Evolutionary conservation across 225 moss, liverwort and hornwort genomes (phyloP), one percentile per base, ranked within the genome.

Genomic region (Marchantia paleacea): DNA sequence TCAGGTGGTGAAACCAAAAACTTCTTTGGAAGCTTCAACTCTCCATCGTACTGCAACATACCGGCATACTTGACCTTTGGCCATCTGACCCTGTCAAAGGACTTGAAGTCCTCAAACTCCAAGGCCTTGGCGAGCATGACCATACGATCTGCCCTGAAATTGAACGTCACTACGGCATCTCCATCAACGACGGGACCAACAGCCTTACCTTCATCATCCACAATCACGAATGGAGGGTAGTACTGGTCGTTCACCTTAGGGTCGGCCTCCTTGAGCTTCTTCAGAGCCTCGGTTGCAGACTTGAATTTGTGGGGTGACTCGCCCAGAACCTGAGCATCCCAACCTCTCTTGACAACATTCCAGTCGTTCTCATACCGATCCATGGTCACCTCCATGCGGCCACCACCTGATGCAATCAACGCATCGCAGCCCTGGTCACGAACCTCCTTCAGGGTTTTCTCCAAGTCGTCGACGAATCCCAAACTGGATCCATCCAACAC

Each of bases 331-430:
- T 99, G 97, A 58, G 97, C 95, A 75, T 99, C 85, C 97, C 97
- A 99, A n/a, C 97, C 97, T 86, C 94, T 90, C 84, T 95, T 99
- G 71, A 99, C 97, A 74, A 99, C 97, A 73, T 78, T 81, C 97
- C 97, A 99, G 78, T 99, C 97, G 82, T 99, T 99, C 97, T 99
- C 97, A 77, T 99, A 99, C 78, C 97, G 92, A 79, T 99, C 97
- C 97, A 99, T 99, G 30, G 95, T 99, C 79, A 99, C 97, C 64
- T 83, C 84, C 97, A 99, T 99, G 19, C 97, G 91, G 53, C 97
- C 97, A 83, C 97, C 97, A 48, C 95, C 95, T 18, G 97, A 99
- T 30, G 97, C 97, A 75, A 99, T 95, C 88, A 83, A 79, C 11
- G 92, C 93, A 85, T 99, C 97, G 70, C 89, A 75, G 25, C 93